Evolutionary conservation across 805 yeast species (phyloP), one percentile per base, ranked within the genome.

Genomic region (Wickerhamomyces xylosicus): DNA sequence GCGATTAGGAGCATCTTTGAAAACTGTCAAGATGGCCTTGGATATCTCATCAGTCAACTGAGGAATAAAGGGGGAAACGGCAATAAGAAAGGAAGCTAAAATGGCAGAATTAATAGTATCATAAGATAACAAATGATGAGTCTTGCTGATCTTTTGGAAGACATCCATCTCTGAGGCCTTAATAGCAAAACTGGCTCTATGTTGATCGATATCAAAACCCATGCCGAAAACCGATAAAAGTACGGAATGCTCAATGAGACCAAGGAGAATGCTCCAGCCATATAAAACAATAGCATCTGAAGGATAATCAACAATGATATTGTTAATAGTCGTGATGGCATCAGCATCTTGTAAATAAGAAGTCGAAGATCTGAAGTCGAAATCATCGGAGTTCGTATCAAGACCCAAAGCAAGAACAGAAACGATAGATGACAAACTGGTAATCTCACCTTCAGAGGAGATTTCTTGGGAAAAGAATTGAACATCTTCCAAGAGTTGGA

Each of bases 221-320:
- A 43, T 44, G 3, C 53, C 52, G 21, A 66, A 59, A 16, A 51
- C 50, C 32, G 68, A 70, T 34, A 66, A 66, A n/a, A 71, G 48
- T 3, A 71, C 49, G 17, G 67, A 60, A 7, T 64, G 63, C 43
- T 77, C 75, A 8, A 54, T 39, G 18, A 79, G 61, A 46, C 74
- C 73, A 10, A 77, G 52, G 10, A 77, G 55, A 13, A 79, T 71
- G 22, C 84, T 71, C 90, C 90, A 83, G 18, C 75, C 69, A 50
- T 79, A 81, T 34, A 74, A 54, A 1, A 78, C 60, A 10, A 80
- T 54, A 2, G 83, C 60, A 43, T 72, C 72, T 2, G 58, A 41
- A 11, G 62, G 55, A 1, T 68, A 49, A 9, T 58, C 50, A 5
- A 59, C 39, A 15, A 78, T 53, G 4, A 60, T 47, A 1, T 58